Base-by-base conservation (phyloP, 768 basidiomycete genomes). In the Kwoniella newhampshirensis region DNA sequence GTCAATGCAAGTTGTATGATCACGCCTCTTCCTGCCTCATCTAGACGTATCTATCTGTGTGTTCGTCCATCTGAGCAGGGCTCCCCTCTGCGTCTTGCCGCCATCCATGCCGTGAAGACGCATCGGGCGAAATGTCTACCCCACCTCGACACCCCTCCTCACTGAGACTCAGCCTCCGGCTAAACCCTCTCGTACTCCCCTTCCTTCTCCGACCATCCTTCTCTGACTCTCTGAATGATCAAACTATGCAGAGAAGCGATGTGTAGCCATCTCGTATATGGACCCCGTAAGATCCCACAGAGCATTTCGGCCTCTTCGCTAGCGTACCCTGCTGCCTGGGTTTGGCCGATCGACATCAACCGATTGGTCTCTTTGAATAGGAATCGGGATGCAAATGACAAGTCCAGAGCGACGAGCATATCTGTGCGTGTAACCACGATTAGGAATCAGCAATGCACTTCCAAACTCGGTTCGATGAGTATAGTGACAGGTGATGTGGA, bases 171-270 rank as follows among this genome's bases (percentile, higher is more conserved):
- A n/a, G 32, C 13, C 7, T 32, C 13, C 32, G 32, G 7, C 32
- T 53, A 69, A 20, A 71, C 54, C 57, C 73, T 50, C 62, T 74
- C 70, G 43, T 71, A 71, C 54, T 71, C 68, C 4, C 73, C 73
- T 26, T 68, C 67, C 51, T 71, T 74, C 57, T 74, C 73, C 13
- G 73, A 55, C 63, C 68, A 60, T 4, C 73, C 73, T 20, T 74
- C 66, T 39, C 59, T 47, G 2, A 74, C 68, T 15, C 73, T 47
- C 32, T 66, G 64, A 4, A 71, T 64, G 21, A 71, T 70, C 55
- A 74, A 28, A 13, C 54, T 51, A 41, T 74, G 70, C 53, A 74
- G 47, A 26, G 54, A 51, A 2, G 73, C 68, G 53, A 74, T 69
- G n/a, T 64, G 66, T 32, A 65, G 32, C 59, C 57, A 71, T n/a